These are phyloP conservation scores for Phaseolus lunatus DNA, from an alignment of 306 rosid species.

Conservation along the genomic window DNA sequence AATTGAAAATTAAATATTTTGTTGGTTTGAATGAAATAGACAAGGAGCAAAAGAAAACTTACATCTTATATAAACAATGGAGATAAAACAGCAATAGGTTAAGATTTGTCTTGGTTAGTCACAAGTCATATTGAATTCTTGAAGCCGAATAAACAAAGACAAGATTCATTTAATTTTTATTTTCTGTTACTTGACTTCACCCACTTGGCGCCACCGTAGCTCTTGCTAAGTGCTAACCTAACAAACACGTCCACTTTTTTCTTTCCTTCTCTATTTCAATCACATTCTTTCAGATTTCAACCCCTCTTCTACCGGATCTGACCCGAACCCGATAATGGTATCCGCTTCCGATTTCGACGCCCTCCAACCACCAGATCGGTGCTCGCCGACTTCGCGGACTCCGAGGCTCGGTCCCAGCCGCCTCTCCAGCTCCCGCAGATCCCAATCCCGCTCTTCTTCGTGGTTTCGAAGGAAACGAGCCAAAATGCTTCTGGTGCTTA, in stretches of 20 bases:
- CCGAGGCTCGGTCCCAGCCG: conserved; percentile 69
- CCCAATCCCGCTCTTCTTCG: conserved; percentile 50
- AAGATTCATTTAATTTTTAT: too few species aligned
- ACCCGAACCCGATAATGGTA: conserved; percentile 47
- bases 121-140: too few species aligned
- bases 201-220: conserved; percentile 17
- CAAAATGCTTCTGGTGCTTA: conserved; percentile 60
- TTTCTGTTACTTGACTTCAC: too few species aligned
- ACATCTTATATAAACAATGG: too few species aligned
- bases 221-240: background rate
- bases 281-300: background rate
- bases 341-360: conserved; percentile 16
- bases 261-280: too few species aligned
- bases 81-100: too few species aligned
- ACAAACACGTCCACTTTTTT: background rate
- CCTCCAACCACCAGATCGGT: conserved; percentile 40
- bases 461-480: conserved; percentile 70
- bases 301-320: conserved; percentile 36
- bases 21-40: too few species aligned
- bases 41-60: too few species aligned
- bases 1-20: too few species aligned
- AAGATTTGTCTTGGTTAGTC: too few species aligned
- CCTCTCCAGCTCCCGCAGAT: conserved; percentile 60
- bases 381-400: conserved; percentile 52
- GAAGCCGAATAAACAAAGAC: too few species aligned